These are phyloP conservation scores for Cytospora chrysosperma DNA, from an alignment of 2,329 filamentous ascomycete species.

Conservation along the genomic window DNA sequence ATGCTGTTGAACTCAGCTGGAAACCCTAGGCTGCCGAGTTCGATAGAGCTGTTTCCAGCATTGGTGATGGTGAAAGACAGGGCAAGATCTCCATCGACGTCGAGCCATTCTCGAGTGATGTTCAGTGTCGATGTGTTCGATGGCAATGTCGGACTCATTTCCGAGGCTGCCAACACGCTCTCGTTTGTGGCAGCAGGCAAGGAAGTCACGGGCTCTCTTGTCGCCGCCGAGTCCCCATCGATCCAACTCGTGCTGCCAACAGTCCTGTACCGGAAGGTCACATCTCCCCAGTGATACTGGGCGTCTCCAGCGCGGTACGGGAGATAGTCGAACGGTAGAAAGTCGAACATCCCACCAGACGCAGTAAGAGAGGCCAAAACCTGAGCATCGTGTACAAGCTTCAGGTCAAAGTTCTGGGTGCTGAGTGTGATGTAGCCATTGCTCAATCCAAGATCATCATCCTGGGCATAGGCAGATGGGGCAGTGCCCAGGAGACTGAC, in stretches of 20 bases:
- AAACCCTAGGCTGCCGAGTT: constrained; percentile 57
- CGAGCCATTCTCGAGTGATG: constrained; percentile 53
- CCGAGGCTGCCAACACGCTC: constrained; percentile 37
- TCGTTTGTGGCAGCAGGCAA: constrained; percentile 27
- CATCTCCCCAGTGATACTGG: constrained; percentile 59
- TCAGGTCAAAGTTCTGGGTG: constrained; percentile 42
- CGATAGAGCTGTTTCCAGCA: constrained; percentile 38
- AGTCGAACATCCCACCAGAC: constrained; percentile 47
- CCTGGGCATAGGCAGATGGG: constrained; percentile 10
- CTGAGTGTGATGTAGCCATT: constrained; percentile 41
- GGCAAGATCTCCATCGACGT: constrained; percentile 47
- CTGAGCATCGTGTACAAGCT: constrained; percentile 45
- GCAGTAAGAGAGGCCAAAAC: constrained; percentile 49
- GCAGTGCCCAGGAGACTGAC: constrained; percentile 1
- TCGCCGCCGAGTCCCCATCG: constrained; percentile 44
- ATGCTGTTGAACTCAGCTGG: constrained; percentile 63
- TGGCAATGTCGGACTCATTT: constrained; percentile 43
- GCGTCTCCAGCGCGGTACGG: constrained; percentile 46
- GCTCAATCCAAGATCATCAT: constrained; percentile 39
- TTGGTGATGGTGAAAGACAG: constrained; percentile 54
- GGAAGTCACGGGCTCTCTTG: constrained; percentile 38
- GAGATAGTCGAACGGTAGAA: constrained; percentile 53
- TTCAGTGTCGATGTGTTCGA: constrained; percentile 36
- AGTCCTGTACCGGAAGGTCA: constrained; percentile 55
- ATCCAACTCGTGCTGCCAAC: constrained; percentile 42